Conservation (phyloP, 805 yeast genomes). For the Zygosaccharomyces kombuchaensis region DNA sequence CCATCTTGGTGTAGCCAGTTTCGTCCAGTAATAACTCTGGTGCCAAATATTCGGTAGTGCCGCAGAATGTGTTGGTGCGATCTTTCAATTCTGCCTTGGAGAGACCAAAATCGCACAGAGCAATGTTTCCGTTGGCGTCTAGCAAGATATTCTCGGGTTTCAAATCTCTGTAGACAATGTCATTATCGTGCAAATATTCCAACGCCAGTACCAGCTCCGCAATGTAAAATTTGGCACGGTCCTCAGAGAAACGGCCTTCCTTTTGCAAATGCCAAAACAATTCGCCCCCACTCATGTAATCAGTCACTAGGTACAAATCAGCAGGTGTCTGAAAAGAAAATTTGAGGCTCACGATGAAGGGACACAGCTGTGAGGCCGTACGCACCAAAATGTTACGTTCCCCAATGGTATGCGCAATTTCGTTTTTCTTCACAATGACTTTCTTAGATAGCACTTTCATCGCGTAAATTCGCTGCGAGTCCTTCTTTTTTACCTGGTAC, state of each 20-base stretch:
- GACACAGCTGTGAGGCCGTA: constrained; percentile 80
- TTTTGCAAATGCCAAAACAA: constrained; percentile 94
- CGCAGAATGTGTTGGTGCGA: constrained; percentile 96
- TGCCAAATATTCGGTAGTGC: constrained; percentile 96
- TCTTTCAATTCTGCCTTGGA: constrained; percentile 88
- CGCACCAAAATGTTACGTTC: constrained; percentile 92
- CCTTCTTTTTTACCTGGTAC: constrained; percentile 88
- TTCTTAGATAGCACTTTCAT: constrained; percentile 95
- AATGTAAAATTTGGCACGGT: constrained; percentile 92
- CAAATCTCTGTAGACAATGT: constrained; percentile 92
- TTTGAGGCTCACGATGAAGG: constrained; percentile 94
- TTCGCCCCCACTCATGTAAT: constrained; percentile 98
- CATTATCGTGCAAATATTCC: constrained; percentile 92
- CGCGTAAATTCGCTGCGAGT: constrained; percentile 87
- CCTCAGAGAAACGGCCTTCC: constrained; percentile 91
- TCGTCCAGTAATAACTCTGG: constrained; percentile 96
- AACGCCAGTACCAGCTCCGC: constrained; percentile 92
- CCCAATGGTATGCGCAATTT: constrained; percentile 96
- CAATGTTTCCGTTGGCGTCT: constrained; percentile 97
- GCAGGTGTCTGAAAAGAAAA: constrained; percentile 94
- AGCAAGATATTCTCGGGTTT: constrained; percentile 94
- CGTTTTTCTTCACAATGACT: constrained; percentile 93
- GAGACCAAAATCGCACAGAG: constrained; percentile 94
- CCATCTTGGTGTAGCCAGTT: constrained; percentile 97
- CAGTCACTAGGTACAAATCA: constrained; percentile 90